Evolutionary conservation across 306 rosid species (phyloP), one percentile per base, ranked within the genome.

Genomic region (Lathyrus sativus): DNA sequence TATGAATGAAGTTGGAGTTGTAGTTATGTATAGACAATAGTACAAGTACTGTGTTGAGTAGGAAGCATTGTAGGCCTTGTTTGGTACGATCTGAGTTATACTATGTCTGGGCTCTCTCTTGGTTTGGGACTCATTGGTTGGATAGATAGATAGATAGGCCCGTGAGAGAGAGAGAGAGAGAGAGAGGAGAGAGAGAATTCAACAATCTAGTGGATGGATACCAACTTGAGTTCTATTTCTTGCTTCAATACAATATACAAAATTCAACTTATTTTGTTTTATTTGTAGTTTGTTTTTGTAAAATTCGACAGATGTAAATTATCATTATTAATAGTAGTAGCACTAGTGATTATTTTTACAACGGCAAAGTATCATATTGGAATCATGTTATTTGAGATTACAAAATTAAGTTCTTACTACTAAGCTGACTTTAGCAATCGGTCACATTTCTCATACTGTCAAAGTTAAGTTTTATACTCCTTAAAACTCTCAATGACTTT

Each of bases 61-160:
- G 62, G 58, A 29, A 46, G n/a, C 60, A 60, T 19, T 59, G 82
- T 67, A 53, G 68, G 44, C 15, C 29, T 33, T 14, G 10, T 15
- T 13, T 72, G 44, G 78, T 78, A 67, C 82, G 26, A 78, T 66
- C 78, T 72, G 78, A 72, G 65, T 72, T 65, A 58, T 11, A 58
- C 74, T 28, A 13, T 78, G 82, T 62, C 64, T 49, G 28, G 37
- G 65, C 13, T 59, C 13, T 46, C 22, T 50, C 5, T 50, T 18
- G 56, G 56, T 49, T 49, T 53, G 13, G 35, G 35, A 22, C 14
- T 53, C 59, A 46, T n/a, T 46, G 10, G 53, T 5, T 46, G 3
- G 53, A 46, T 6, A n/a, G 17, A 45, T 43, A 26, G 8, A 45
- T 45, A 48, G 26, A 26, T 3, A 26, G 64, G 46, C 42, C 73